phyloP scores from a whole-genome alignment of 441 rosid genomes.

The Croton laevigatus region DNA sequence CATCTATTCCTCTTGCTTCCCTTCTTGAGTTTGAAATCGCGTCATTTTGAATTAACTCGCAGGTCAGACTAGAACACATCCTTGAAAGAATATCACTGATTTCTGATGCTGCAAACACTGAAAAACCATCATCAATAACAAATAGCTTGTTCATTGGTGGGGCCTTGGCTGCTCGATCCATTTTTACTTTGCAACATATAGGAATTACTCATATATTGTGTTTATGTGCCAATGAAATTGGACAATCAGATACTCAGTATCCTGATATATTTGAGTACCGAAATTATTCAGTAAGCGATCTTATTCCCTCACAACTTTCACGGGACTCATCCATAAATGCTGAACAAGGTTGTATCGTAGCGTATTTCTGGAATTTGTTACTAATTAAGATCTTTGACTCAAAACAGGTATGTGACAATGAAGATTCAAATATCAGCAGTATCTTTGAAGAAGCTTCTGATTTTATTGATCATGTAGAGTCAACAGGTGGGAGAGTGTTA shows the following conservation, averaged over 20 bases:
- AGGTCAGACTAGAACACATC: slow-evolving; percentile 98
- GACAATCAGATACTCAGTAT: slow-evolving; percentile 91
- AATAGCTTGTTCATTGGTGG: slow-evolving; percentile 80
- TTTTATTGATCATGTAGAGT: slow-evolving; percentile 79
- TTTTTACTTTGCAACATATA: slow-evolving; percentile 75
- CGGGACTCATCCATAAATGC: not conserved
- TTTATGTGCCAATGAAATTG: slow-evolving; percentile 94
- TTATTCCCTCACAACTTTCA: slow-evolving; percentile 9
- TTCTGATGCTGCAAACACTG: slow-evolving; percentile 93
- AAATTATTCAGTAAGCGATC: slow-evolving; percentile 77
- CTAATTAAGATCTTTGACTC: slow-evolving; percentile 6
- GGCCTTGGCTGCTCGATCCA: slow-evolving; percentile 89
- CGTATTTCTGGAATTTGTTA: not conserved
- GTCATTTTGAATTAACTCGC: slow-evolving; percentile 22
- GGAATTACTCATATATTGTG: slow-evolving; percentile 86
- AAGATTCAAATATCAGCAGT: slow-evolving; percentile 74
- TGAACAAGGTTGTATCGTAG: not conserved
- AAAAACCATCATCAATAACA: slow-evolving; percentile 86
- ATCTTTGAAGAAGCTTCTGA: slow-evolving; percentile 84
- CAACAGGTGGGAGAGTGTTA: slow-evolving; percentile 69
- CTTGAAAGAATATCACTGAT: slow-evolving; percentile 95
- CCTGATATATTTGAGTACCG: slow-evolving; percentile 74
- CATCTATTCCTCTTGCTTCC: not conserved
- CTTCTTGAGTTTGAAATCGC: not conserved
- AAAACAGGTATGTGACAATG: slow-evolving; percentile 76